Evolutionary conservation across 768 basidiomycete species (phyloP), one percentile per base, ranked within the genome.

Genomic region (Boletus bicolor): DNA sequence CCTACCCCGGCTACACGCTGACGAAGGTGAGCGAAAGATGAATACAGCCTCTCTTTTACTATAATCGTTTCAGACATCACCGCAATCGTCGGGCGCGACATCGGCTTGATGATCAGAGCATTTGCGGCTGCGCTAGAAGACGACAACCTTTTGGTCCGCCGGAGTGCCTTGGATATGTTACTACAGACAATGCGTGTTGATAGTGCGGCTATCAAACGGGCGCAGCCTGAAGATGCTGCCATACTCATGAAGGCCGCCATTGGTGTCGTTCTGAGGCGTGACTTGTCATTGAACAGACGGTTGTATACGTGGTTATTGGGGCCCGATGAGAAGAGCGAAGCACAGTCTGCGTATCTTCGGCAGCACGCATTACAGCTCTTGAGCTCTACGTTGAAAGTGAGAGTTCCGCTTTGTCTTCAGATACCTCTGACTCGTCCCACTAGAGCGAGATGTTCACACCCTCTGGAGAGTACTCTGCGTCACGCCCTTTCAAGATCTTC

Each of bases 221-320:
- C 91, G 1, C 81, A 86, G 51, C 66, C 75, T 17, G 85, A 86
- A 56, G 96, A 98, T 66, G 81, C 86, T 9, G 75, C 81, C 0
- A 87, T 96, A 51, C 81, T 99, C 34, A 89, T 97, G 85, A 83
- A 86, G 28, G 86, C 93, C 1, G 90, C 93, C 0, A 84, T 84
- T 19, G 82, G 89, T 15, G 94, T 99, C 26, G 94, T 98, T 7
- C 81, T 99, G 53, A 84, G 95, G 49, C 82, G 93, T 32, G 97
- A 99, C 69, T 76, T 98, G 14, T 94, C 95, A 0, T 77, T 99
- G 44, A 98, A 94, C 72, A 84, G 96, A 49, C 82, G 97, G 36
- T 74, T 99, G 39, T 98, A 95, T 72, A 85, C 87, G 0, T 99
- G 97, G 97, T 73, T 99, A 1, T 74, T 98, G 21, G 95, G 97